These are phyloP conservation scores for Neurospora sp. DNA, from an alignment of 495 filamentous ascomycete species.

Conservation along the genomic window DNA sequence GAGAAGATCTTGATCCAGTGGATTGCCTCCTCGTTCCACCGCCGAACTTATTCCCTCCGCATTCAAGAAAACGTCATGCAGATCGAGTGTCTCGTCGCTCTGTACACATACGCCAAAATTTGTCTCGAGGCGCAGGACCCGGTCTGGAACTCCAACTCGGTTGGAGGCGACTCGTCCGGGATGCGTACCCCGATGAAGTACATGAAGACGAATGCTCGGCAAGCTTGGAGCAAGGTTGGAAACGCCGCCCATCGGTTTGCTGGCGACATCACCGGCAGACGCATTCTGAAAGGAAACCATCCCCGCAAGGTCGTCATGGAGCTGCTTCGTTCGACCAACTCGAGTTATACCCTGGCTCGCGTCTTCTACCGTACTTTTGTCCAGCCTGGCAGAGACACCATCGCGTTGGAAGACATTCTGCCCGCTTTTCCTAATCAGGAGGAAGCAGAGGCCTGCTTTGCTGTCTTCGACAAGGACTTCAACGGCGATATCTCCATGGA, in stretches of 20 bases:
- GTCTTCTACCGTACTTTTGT: slow-evolving; percentile 89
- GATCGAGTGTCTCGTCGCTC: slow-evolving; percentile 34
- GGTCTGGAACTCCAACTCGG: slow-evolving; percentile 30
- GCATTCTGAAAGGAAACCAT: slow-evolving; percentile 63
- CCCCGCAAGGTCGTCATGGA: slow-evolving; percentile 78
- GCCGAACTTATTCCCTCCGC: slow-evolving; percentile 80
- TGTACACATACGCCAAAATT: slow-evolving; percentile 72
- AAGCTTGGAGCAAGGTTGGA: slow-evolving; percentile 70
- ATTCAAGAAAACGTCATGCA: slow-evolving; percentile 86
- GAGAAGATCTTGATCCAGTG: slow-evolving; percentile 95
- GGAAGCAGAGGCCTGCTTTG: slow-evolving; percentile 84
- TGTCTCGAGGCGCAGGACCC: slow-evolving; percentile 65
- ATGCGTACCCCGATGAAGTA: slow-evolving; percentile 61
- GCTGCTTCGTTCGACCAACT: slow-evolving; percentile 58
- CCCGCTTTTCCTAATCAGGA: slow-evolving; percentile 75
- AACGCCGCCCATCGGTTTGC: slow-evolving; percentile 81
- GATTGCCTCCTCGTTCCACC: slow-evolving; percentile 88
- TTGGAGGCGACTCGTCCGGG: slow-evolving; percentile 38
- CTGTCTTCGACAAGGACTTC: slow-evolving; percentile 92
- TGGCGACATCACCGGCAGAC: slow-evolving; percentile 85
- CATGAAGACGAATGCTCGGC: slow-evolving; percentile 59
- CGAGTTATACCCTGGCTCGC: slow-evolving; percentile 80
- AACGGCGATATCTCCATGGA: slow-evolving; percentile 97
- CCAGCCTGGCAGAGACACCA: slow-evolving; percentile 60
- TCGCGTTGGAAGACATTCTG: slow-evolving; percentile 66